Evolutionary conservation across 1,139 yeast species (phyloP), one percentile per base, ranked within the genome.

Genomic region (Blastobotrys indianensis): DNA sequence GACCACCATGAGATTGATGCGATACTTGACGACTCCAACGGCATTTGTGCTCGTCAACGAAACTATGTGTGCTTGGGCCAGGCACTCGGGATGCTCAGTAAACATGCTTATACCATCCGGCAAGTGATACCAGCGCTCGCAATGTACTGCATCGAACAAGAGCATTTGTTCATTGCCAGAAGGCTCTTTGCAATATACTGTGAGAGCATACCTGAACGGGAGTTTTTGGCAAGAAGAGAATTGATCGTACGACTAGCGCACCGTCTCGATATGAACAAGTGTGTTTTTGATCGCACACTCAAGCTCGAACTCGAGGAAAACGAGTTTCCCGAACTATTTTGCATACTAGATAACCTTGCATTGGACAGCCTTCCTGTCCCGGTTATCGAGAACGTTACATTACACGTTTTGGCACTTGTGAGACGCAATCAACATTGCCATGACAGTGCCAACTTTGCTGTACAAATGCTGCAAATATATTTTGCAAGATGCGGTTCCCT

Each of bases 31-130:
- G 29, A 41, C 15, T 12, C 43, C 11, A 36, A 46, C 36, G 16
- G 25, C 4, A 17, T 39, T 15, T 46, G 42, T 6, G 44, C 42
- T 23, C 35, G 46, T 29, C 41, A 32, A 12, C 37, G 46, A 13
- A 41, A 39, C 23, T 39, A 32, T 23, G 42, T 45, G 2, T 41
- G 44, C 15, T 29, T 48, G 15, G 51, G 51, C 16, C 28, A 35
- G 3, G 51, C 39, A 2, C 25, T 45, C 2, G 43, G 42, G 4
- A 8, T 33, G 6, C 17, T 41, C 6, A 13, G 16, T 15, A 31
- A 15, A n/a, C 25, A 25, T 30, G 35, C 37, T 2, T 15, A 16
- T 10, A 6, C 17, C 2, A 23, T 42, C 8, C 15, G 39, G 16
- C 44, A 28, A 29, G 31, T 41, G 8, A 10, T 44, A 3, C 47